Conservation (phyloP, 148 eudicot species). For the Silene latifolia region DNA sequence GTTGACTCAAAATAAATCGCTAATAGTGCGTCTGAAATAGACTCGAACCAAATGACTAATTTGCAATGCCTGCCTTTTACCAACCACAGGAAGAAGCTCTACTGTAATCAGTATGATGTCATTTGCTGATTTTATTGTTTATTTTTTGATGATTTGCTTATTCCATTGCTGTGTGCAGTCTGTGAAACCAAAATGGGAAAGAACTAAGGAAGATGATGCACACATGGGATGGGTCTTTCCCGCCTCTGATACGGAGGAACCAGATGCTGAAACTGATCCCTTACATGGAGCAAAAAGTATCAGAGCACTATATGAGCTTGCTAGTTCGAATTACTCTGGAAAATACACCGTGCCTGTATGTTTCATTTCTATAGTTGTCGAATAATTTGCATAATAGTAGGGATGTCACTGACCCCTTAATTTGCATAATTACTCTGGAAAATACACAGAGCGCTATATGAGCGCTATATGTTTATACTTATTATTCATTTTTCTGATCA, state of each 20-base stretch:
- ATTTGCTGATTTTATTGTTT: slow-evolving; percentile 11
- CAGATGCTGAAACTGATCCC: slow-evolving; percentile 63
- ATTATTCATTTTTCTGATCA: no score
- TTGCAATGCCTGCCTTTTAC: no score
- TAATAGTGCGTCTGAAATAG: no score
- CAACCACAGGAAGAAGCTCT: background rate
- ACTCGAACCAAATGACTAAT: no score
- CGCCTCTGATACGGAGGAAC: slow-evolving; percentile 56
- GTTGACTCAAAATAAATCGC: no score
- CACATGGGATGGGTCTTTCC: slow-evolving; percentile 97
- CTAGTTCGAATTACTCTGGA: slow-evolving; percentile 70
- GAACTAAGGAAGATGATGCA: slow-evolving; percentile 70
- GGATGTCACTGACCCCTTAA: background rate
- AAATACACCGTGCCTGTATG: no score
- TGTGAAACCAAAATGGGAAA: slow-evolving; percentile 64
- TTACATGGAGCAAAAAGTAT: slow-evolving; percentile 68
- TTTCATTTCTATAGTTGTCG: background rate
- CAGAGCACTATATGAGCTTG: slow-evolving; percentile 78
- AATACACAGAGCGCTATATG: no score
- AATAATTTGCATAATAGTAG: background rate
- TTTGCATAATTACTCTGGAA: no score
- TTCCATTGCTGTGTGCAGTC: slow-evolving; percentile 53
- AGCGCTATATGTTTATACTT: no score
- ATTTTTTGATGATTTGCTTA: background rate
- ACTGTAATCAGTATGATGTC: background rate